These are phyloP conservation scores for Acer saccharum DNA, from an alignment of 345 rosid species.

Conservation along the genomic window DNA sequence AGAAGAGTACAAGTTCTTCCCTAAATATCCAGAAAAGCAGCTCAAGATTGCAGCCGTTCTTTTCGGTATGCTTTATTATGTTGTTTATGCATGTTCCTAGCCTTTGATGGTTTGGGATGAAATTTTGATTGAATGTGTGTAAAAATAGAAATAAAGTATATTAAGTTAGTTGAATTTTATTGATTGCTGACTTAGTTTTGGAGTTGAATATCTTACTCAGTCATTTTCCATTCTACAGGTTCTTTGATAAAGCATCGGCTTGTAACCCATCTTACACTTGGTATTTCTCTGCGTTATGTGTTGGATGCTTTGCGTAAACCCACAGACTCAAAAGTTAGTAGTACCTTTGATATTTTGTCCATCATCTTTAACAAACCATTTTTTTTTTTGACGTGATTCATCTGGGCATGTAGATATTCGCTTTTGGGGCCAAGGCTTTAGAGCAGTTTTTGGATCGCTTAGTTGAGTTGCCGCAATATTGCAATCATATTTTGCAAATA, in stretches of 20 bases:
- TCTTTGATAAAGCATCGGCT: slow-evolving; percentile 42
- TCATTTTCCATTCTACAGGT: slow-evolving; percentile 28
- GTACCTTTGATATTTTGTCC: neutral
- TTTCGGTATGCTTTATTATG: slow-evolving; percentile 23
- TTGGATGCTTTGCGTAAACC: slow-evolving; percentile 42
- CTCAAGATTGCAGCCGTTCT: slow-evolving; percentile 42
- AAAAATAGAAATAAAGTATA: neutral
- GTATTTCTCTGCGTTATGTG: slow-evolving; percentile 42
- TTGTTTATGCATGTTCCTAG: neutral
- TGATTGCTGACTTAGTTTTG: neutral
- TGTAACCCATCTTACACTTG: slow-evolving; percentile 41
- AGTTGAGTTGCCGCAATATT: slow-evolving; percentile 96
- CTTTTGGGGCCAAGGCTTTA: slow-evolving; percentile 93
- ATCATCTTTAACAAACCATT: neutral
- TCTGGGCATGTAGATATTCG: slow-evolving; percentile 69
- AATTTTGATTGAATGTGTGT: neutral
- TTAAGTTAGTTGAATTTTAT: neutral
- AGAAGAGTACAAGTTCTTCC: slow-evolving; percentile 35
- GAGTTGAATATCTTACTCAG: neutral
- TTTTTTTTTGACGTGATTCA: neutral
- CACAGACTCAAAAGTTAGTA: slow-evolving; percentile 42
- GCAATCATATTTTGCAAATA: slow-evolving; percentile 95
- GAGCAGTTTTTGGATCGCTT: slow-evolving; percentile 95
- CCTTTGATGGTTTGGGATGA: neutral
- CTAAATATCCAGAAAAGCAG: slow-evolving; percentile 41